Percentiles rank a stretch among this genome's conserved stretches.
phyloP scores from a whole-genome alignment of 2,329 filamentous ascomycete species.

The Colletotrichum liriopes region DNA sequence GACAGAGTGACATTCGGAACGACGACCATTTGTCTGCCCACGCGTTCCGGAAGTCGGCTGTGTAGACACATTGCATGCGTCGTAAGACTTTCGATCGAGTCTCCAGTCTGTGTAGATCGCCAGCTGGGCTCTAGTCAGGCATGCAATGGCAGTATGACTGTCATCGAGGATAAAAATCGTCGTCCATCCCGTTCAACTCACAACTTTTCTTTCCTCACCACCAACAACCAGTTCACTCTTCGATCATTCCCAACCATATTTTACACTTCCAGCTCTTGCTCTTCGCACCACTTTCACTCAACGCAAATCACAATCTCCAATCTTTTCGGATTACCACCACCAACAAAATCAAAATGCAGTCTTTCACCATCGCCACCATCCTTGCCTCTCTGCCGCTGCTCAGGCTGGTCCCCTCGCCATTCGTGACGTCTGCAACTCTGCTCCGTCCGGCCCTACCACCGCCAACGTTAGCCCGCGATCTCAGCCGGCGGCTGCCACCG shows the following conservation, averaged over 20 bases:
- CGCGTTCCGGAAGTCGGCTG: neutral
- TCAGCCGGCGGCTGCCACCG: constrained; percentile 30
- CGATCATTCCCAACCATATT: neutral
- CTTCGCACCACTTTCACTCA: neutral
- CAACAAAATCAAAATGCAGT: constrained; percentile 28
- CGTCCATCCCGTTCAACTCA: neutral
- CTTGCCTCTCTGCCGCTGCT: constrained; percentile 22
- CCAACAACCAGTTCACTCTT: constrained; percentile 1
- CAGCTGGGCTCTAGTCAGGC: neutral
- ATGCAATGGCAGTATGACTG: neutral
- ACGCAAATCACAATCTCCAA: neutral
- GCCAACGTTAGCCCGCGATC: constrained; percentile 20
- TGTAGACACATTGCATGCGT: constrained; percentile 3
- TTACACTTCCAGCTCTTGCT: too few relatives aligned
- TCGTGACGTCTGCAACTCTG: constrained; percentile 28
- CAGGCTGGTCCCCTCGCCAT: constrained; percentile 27
- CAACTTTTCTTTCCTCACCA: neutral
- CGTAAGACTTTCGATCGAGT: constrained; percentile 7
- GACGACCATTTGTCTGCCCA: constrained; percentile 20
- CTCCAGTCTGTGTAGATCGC: neutral
- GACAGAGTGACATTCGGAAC: constrained; percentile 10
- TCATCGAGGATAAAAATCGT: constrained; percentile 3
- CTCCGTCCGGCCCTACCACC: constrained; percentile 17
- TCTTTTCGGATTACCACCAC: neutral
- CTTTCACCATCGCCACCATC: constrained; percentile 26